Percentiles rank a stretch among this genome's conserved stretches.
Conservation (phyloP, 2,329 filamentous ascomycete genomes). For the Ceratocystiopsis brevicomis region DNA sequence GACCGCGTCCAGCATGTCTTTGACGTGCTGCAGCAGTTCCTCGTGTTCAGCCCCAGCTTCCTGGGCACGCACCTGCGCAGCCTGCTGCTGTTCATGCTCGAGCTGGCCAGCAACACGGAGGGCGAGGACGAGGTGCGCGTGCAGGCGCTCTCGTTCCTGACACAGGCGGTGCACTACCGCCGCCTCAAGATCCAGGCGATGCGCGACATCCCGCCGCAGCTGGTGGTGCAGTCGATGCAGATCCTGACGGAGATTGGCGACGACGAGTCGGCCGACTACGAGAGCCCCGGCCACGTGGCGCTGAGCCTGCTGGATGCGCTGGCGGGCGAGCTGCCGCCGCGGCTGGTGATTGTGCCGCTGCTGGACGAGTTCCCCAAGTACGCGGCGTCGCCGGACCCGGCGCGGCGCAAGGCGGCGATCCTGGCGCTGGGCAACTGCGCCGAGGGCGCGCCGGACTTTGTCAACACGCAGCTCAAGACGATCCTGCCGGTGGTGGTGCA, state of each 20-base stretch:
- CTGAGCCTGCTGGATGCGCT: slow-evolving; percentile 79
- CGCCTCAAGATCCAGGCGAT: slow-evolving; percentile 91
- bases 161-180: slow-evolving; percentile 78
- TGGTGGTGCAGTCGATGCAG: slow-evolving; percentile 74
- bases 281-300: slow-evolving; percentile 68
- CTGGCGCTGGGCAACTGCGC: slow-evolving; percentile 84
- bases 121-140: slow-evolving; percentile 71
- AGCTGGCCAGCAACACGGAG: slow-evolving; percentile 57
- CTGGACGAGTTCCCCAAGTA: slow-evolving; percentile 73
- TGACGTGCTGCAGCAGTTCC: slow-evolving; percentile 89
- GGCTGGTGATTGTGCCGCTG: slow-evolving; percentile 83
- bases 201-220: slow-evolving; percentile 61
- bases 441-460: slow-evolving; percentile 92
- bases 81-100: slow-evolving; percentile 83
- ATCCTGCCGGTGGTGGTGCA: slow-evolving; percentile 73
- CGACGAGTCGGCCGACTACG: slow-evolving; percentile 63
- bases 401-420: slow-evolving; percentile 77
- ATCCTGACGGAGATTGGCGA: slow-evolving; percentile 80
- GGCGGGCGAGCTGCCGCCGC: slow-evolving; percentile 71
- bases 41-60: slow-evolving; percentile 74
- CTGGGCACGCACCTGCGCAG: slow-evolving; percentile 75
- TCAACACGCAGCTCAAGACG: slow-evolving; percentile 73
- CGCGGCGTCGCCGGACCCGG: slow-evolving; percentile 53
- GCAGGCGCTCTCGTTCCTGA: slow-evolving; percentile 83
- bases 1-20: slow-evolving; percentile 81